Percentiles rank a stretch among this genome's conserved stretches.
phyloP scores from a whole-genome alignment of 169 alveolate genomes.

The Plasmodium blacklocki region DNA sequence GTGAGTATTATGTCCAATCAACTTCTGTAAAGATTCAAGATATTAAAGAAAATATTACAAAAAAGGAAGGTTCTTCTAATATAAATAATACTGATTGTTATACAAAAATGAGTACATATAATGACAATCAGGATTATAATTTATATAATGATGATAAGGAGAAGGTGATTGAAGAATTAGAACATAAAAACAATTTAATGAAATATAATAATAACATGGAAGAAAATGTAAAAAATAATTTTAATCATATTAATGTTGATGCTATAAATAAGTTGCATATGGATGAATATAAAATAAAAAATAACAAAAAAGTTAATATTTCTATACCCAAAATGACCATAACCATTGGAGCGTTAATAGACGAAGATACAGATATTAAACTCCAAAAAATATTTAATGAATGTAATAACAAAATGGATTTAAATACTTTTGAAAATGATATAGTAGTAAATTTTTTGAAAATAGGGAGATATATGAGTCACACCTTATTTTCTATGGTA shows the following conservation, averaged over 20 bases:
- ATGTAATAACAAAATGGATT: conserved; percentile 59
- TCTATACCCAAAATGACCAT: conserved; percentile 42
- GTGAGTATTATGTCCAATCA: too few relatives aligned
- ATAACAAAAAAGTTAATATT: not conserved
- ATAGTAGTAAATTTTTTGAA: conserved; percentile 64
- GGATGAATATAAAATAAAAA: not conserved
- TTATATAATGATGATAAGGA: conserved; percentile 2
- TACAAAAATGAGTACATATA: too few relatives aligned
- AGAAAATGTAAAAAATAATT: not conserved
- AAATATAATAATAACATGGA: not conserved
- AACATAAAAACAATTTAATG: not conserved
- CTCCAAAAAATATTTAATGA: conserved; percentile 36
- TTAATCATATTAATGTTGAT: not conserved
- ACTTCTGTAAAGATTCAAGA: too few relatives aligned
- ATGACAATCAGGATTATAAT: not conserved
- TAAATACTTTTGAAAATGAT: conserved; percentile 34
- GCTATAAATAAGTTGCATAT: not conserved
- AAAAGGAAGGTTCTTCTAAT: not conserved
- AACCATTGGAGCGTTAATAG: conserved; percentile 17
- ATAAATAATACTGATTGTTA: not conserved
- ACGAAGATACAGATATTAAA: conserved; percentile 49
- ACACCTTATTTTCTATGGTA: conserved; percentile 43
- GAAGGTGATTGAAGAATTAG: not conserved
- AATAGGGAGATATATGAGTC: conserved; percentile 77
- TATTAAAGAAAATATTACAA: too few relatives aligned